phyloP scores from a whole-genome alignment of 140 eudicot genomes.

The Senecio squalidus region DNA sequence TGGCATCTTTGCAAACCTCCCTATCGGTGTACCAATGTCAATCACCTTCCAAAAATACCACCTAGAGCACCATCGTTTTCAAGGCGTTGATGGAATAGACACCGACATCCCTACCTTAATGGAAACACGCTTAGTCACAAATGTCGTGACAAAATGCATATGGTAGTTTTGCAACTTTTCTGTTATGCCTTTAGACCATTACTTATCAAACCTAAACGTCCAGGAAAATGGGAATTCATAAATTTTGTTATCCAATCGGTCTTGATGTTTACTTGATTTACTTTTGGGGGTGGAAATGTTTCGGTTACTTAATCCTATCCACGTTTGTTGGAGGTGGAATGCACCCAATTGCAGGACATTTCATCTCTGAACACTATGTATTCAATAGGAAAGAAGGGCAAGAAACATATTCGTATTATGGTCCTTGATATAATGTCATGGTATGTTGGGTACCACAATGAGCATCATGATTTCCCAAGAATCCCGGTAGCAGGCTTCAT shows the following conservation, averaged over 20 bases:
- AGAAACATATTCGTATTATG: conserved; percentile 80
- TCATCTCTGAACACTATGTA: conserved; percentile 73
- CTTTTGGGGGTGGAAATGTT: conserved; percentile 64
- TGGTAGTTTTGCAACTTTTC: conserved; percentile 72
- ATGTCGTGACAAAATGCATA: conserved; percentile 45
- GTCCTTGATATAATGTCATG: conserved; percentile 76
- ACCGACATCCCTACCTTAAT: conserved; percentile 65
- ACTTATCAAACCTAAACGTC: conserved; percentile 70
- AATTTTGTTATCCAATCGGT: conserved; percentile 48
- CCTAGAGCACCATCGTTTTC: conserved; percentile 83
- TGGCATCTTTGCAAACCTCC: conserved; percentile 84
- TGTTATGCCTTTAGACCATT: conserved; percentile 72
- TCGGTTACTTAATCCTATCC: conserved; percentile 61
- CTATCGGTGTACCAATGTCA: conserved; percentile 82
- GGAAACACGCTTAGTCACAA: conserved; percentile 50
- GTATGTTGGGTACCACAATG: conserved; percentile 83
- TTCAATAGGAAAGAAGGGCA: conserved; percentile 48
- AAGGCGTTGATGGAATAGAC: conserved; percentile 76
- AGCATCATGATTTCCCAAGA: conserved; percentile 90
- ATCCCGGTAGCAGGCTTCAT: conserved; percentile 76
- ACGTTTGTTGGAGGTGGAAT: conserved; percentile 86
- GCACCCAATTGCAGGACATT: conserved; percentile 90
- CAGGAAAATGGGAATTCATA: conserved; percentile 72
- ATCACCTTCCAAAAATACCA: conserved; percentile 86
- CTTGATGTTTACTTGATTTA: conserved; percentile 49